These are phyloP conservation scores for Apophysomyces sp. DNA, from an alignment of 371 early-diverging fungal genomes.

Conservation along the genomic window DNA sequence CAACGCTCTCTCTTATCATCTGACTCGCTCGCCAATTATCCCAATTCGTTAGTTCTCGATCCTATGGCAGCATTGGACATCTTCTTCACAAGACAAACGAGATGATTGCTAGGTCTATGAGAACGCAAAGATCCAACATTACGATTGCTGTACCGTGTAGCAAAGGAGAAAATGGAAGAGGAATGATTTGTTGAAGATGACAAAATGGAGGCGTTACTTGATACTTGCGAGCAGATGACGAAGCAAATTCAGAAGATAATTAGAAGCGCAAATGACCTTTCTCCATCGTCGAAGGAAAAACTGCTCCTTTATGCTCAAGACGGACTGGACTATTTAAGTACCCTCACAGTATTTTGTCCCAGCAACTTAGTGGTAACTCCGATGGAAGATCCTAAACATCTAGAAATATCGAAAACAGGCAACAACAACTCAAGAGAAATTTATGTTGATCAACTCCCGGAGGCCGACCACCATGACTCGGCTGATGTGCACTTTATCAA, in stretches of 20 bases:
- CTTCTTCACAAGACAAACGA: slow-evolving; percentile 1
- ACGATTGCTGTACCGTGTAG: not conserved
- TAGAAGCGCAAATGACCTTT: no score
- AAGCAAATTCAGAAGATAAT: no score
- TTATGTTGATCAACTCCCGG: not conserved
- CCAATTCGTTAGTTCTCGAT: not conserved
- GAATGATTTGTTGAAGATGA: no score
- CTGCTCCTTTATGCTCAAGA: no score
- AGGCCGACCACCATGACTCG: not conserved
- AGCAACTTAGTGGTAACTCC: slow-evolving; percentile 1
- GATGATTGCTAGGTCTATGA: not conserved
- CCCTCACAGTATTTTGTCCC: no score
- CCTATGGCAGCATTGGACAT: not conserved
- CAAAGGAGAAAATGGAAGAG: no score
- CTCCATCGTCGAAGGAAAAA: no score
- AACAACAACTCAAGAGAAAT: not conserved
- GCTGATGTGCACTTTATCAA: not conserved
- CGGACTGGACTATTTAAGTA: no score
- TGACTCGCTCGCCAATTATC: not conserved
- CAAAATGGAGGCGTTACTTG: no score
- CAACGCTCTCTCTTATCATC: not conserved
- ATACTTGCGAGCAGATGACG: no score
- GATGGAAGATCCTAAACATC: slow-evolving; percentile 5
- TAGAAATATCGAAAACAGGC: not conserved
- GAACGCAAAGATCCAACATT: not conserved